Evolutionary conservation across 2,329 filamentous ascomycete genomes (phyloP).

Genomic region (Xylaria sp.): DNA sequence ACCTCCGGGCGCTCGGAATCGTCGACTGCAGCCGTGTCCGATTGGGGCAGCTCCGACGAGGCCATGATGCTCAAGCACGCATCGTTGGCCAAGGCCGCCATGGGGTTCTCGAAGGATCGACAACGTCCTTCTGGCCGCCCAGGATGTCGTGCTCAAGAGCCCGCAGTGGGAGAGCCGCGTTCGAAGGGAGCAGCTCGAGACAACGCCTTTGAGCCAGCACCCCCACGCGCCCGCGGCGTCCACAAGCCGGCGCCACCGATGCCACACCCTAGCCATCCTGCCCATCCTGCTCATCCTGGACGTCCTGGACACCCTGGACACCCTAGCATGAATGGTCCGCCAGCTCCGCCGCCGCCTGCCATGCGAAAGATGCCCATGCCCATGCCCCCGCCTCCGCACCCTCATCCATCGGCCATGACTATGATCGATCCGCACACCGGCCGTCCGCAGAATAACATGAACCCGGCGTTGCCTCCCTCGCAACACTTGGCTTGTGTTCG

Average conservation of each 20-base stretch:
- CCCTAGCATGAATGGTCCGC: conserved; percentile 17
- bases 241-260: conserved; percentile 23
- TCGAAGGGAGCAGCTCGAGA: conserved; percentile 12
- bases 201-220: not conserved
- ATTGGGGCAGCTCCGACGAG: conserved; percentile 45
- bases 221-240: conserved; percentile 17
- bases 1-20: conserved; percentile 43
- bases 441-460: conserved; percentile 22
- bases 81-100: conserved; percentile 33
- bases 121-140: conserved; percentile 16
- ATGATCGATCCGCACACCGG: conserved; percentile 2
- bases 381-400: conserved; percentile 11
- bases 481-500: conserved; percentile 15
- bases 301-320: conserved; percentile 21
- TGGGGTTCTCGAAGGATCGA: conserved; percentile 24
- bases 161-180: conserved; percentile 12
- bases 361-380: conserved; percentile 22
- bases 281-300: too few relatives aligned
- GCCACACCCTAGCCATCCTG: conserved; percentile 25
- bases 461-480: conserved; percentile 12
- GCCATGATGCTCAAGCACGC: too few relatives aligned
- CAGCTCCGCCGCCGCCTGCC: conserved; percentile 29
- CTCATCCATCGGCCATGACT: conserved; percentile 1
- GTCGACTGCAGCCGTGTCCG: conserved; percentile 43
- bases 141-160: conserved; percentile 16